These are phyloP conservation scores for Aphanoascus verrucosus DNA, from an alignment of 2,329 filamentous ascomycete genomes.

Conservation along the genomic window DNA sequence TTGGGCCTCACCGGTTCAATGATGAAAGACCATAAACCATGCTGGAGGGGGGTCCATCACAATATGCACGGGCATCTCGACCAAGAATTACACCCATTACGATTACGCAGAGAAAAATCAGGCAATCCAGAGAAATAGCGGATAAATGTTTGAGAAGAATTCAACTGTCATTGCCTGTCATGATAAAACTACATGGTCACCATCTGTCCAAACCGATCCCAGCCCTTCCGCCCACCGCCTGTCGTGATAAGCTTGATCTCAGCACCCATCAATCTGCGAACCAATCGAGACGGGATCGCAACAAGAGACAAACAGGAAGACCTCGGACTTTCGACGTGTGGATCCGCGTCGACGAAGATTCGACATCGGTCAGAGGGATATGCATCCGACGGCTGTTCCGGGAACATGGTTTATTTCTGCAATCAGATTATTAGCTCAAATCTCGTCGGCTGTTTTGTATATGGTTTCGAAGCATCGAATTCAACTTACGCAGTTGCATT, in stretches of 20 bases:
- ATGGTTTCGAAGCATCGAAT: background rate
- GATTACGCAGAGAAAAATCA: background rate
- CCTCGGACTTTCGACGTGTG: slow-evolving; percentile 4
- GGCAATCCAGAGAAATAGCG: background rate
- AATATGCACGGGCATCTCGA: too few relatives aligned
- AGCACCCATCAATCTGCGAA: background rate
- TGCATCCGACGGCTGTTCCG: background rate
- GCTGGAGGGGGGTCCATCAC: too few relatives aligned
- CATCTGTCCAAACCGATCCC: background rate
- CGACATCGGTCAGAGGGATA: slow-evolving; percentile 2
- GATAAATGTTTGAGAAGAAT: background rate
- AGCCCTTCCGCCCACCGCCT: background rate
- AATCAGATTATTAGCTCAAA: background rate
- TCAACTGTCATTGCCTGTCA: background rate
- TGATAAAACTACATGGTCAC: background rate
- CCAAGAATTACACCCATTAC: too few relatives aligned
- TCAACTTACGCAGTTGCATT: slow-evolving; percentile 33
- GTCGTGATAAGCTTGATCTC: background rate
- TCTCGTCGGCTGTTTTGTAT: background rate
- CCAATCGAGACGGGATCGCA: background rate
- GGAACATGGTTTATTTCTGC: slow-evolving; percentile 10
- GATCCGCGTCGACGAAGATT: slow-evolving; percentile 8
- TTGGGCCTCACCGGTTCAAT: slow-evolving; percentile 1
- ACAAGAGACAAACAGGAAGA: slow-evolving; percentile 1
- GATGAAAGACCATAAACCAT: background rate